Base-by-base conservation (phyloP, 75 land plant species). In the Pinus taeda region DNA sequence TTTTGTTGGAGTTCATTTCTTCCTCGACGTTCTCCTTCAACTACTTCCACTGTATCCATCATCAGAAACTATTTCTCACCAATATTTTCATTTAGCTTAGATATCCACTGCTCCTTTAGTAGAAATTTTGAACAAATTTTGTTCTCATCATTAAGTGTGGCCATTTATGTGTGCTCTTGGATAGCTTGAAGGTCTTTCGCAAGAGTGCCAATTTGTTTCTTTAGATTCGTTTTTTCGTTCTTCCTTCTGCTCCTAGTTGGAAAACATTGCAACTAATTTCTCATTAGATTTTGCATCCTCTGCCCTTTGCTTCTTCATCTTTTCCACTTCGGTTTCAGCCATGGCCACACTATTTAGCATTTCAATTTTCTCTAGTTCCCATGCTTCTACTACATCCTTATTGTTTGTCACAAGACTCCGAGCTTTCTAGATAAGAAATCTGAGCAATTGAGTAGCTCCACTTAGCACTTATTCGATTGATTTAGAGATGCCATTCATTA, bases 241-340 rank as follows among this genome's bases (percentile, higher is more conserved):
- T 86, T 81, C 99, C 99, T 74, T 73, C 77, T 94, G 92, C 66
- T 96, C 97, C 57, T 87, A 85, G 17, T 83, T 70, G 4, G 99
- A 89, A 79, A 85, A 90, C 74, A 96, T 94, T 66, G 88, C 57
- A 70, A 88, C 89, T 15, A 96, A 91, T 76, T 90, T 96, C 78
- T 90, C 95, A 77, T 96, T 96, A 18, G 95, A 97, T 76, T 83
- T 90, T 5, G 91, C 99, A 78, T 96, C 98, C 77, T 93, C 96
- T 8, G 74, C 78, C 63, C 93, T 84, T n/a, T 39, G 67, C 71
- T 39, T 77, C n/a, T n/a, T 88, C 77, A 92, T 66, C 64, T 88
- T 89, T 15, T 18, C 79, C 6, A 92, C 73, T 64, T 90, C 90
- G 17, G 37, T 78, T 24, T 86, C 77, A n/a, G 83, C 83, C 36